Percentiles rank a stretch among this genome's conserved stretches.
phyloP scores from a whole-genome alignment of 305 asterid species.

The Withania somnifera region DNA sequence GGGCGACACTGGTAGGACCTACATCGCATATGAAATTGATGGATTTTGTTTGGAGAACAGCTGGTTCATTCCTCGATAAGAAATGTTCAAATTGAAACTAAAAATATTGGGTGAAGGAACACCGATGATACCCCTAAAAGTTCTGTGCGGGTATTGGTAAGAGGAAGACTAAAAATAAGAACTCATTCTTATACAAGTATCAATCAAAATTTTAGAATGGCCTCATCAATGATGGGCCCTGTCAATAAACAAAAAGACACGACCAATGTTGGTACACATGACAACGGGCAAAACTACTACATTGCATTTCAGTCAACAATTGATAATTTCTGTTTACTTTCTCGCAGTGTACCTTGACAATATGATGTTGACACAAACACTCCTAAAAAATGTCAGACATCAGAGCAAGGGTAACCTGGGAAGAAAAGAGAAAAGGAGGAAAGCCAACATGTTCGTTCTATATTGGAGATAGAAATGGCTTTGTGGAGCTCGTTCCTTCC shows the following conservation, averaged over 20 bases:
- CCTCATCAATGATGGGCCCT: background rate
- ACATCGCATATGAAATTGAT: no score
- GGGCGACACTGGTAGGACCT: no score
- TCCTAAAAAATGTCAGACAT: background rate
- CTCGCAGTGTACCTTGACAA: background rate
- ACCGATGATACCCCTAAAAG: background rate
- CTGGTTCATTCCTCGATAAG: background rate
- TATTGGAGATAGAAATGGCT: constrained; percentile 2
- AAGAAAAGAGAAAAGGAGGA: background rate
- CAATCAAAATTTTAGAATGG: background rate
- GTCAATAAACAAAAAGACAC: background rate
- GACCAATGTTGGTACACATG: background rate
- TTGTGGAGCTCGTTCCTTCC: constrained; percentile 30
- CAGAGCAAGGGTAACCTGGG: background rate
- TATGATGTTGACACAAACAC: background rate
- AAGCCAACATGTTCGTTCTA: background rate
- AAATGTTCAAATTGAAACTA: background rate
- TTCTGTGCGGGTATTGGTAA: background rate
- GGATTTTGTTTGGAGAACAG: no score
- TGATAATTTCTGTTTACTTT: background rate
- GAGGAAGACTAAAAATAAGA: background rate
- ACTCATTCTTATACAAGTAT: background rate
- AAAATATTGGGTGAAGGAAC: background rate
- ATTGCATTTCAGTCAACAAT: background rate
- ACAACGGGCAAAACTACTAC: background rate